These are phyloP conservation scores for Penicillium verhagenii DNA, from an alignment of 495 filamentous ascomycete species.

Conservation along the genomic window DNA sequence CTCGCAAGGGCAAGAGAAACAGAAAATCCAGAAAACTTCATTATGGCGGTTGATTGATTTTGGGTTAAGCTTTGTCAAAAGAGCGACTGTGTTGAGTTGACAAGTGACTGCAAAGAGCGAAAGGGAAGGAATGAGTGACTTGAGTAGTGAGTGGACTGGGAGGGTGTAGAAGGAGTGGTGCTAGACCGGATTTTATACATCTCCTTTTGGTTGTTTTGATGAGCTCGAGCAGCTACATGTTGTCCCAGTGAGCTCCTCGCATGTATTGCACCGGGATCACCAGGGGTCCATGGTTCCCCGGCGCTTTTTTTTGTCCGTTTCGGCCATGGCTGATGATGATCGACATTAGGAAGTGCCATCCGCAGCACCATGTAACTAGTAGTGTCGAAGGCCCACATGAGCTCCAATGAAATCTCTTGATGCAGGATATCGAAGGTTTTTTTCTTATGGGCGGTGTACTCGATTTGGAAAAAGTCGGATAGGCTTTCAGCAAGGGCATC, in stretches of 20 bases:
- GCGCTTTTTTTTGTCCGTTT: slow-evolving; percentile 2
- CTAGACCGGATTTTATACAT: slow-evolving; percentile 25
- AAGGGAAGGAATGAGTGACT: slow-evolving; percentile 25
- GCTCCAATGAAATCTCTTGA: slow-evolving; percentile 12
- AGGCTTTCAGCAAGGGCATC: slow-evolving; percentile 10
- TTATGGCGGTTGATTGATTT: slow-evolving; percentile 20
- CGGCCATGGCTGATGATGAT: slow-evolving; percentile 11
- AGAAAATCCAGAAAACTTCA: slow-evolving; percentile 47
- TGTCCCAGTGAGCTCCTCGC: slow-evolving; percentile 15
- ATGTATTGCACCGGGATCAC: slow-evolving; percentile 11
- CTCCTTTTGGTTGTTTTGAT: slow-evolving; percentile 11
- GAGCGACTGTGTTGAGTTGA: slow-evolving; percentile 21
- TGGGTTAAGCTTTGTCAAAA: slow-evolving; percentile 12
- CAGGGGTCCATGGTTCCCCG: slow-evolving; percentile 16
- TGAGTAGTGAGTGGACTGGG: neutral
- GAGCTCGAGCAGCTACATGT: slow-evolving; percentile 10
- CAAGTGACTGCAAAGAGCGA: slow-evolving; percentile 22
- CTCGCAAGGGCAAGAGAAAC: slow-evolving; percentile 22
- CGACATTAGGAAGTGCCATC: slow-evolving; percentile 9
- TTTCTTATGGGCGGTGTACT: neutral
- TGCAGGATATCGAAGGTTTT: neutral
- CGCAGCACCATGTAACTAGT: slow-evolving; percentile 4
- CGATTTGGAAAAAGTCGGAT: neutral
- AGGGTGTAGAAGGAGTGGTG: neutral
- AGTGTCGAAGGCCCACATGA: slow-evolving; percentile 14